These are phyloP conservation scores for Annulohypoxylon bovei DNA, from an alignment of 495 filamentous ascomycete genomes.

Conservation along the genomic window DNA sequence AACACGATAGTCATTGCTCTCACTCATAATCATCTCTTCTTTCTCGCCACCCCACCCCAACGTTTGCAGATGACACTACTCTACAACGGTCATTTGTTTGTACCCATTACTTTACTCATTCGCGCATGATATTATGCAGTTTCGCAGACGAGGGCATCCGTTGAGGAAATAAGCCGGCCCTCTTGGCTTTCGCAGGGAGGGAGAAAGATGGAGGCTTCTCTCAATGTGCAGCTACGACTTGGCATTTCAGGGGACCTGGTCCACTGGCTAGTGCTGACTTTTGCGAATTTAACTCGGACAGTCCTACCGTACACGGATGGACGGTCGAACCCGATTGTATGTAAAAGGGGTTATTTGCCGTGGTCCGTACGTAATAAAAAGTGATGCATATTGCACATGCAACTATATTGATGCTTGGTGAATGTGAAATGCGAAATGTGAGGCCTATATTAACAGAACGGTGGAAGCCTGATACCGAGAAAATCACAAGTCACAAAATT, in stretches of 20 bases:
- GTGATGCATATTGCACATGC: constrained; percentile 12
- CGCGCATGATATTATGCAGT: constrained; percentile 4
- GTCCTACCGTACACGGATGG: constrained; percentile 12
- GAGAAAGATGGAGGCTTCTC: constrained; percentile 7
- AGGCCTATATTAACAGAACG: not conserved
- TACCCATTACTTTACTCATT: constrained; percentile 37
- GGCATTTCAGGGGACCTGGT: constrained; percentile 7
- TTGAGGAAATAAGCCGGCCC: constrained; percentile 14
- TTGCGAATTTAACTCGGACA: constrained; percentile 3
- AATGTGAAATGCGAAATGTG: not conserved
- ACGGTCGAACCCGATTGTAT: constrained; percentile 18
- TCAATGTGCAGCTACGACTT: constrained; percentile 5
- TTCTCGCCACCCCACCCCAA: constrained; percentile 5
- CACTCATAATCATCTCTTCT: constrained; percentile 1
- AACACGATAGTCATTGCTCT: constrained; percentile 3
- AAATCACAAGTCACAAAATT: too few species aligned
- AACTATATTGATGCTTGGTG: not conserved
- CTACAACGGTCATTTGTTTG: constrained; percentile 36
- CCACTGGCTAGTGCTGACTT: constrained; percentile 16
- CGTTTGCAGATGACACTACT: constrained; percentile 27
- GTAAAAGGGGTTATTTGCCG: constrained; percentile 17
- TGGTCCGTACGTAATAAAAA: constrained; percentile 33
- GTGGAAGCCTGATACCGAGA: not conserved
- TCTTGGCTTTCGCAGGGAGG: constrained; percentile 13
- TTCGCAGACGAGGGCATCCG: constrained; percentile 12